Base-by-base conservation (phyloP, 495 filamentous ascomycete genomes). In the Pseudoneurospora amorphoporcata region DNA sequence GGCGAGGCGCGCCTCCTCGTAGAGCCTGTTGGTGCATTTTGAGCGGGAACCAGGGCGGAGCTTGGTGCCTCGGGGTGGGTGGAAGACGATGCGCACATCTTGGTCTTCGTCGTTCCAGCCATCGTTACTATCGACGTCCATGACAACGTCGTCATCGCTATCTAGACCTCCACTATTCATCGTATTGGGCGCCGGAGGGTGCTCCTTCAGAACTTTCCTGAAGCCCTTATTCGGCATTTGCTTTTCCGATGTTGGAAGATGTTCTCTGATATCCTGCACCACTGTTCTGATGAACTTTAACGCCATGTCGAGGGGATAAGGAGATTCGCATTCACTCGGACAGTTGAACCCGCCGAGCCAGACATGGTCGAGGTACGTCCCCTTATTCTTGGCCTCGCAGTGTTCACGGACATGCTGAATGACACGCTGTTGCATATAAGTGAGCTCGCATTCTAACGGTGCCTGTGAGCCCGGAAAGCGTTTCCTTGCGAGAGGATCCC, bases 381-480 rank as follows among this genome's bases (percentile, higher is more conserved):
- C 75, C 8, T 38, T 38, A 38, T 82, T 77, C 70, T 79, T 80
- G 1, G 43, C 8, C 14, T 70, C 45, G 2, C 74, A 69, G 16
- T 80, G 38, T 5, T 77, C 74, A 4, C 73, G 70, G 29, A 84
- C 74, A 65, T 78, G 40, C 14, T 80, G 68, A 37, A 85, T 76
- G n/a, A 84, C 47, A 32, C 74, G 72, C 16, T 78, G 81, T 69
- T 86, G 84, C 77, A 83, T 82, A 39, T 78, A 73, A n/a, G 78
- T 71, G 14, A 86, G 77, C 14, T 79, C 79, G 4, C 72, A 71
- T 16, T 79, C 77, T 0, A 47, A 53, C 0, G 72, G 69, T 0
- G 7, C 17, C 6, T 71, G 42, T 16, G 40, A 42, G 17, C 71
- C 35, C 0, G 76, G 72, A 53, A 75, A 78, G 35, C 75, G 79